Evolutionary conservation across 495 filamentous ascomycete genomes (phyloP).

Genomic region (Penicillium maclennaniae): DNA sequence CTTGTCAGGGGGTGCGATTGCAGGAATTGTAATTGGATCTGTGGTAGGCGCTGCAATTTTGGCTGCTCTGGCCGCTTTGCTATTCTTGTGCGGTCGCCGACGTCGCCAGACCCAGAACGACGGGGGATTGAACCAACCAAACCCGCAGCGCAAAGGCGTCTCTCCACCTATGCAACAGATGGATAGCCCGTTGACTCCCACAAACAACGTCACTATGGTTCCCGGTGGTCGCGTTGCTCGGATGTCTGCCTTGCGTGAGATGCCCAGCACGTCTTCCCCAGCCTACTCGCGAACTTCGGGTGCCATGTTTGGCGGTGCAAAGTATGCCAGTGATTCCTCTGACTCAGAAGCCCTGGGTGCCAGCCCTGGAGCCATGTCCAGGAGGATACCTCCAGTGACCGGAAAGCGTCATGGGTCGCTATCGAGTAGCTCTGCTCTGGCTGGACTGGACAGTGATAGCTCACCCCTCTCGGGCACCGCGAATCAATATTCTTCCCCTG

Average conservation of each 20-base stretch:
- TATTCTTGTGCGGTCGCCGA: constrained; percentile 55
- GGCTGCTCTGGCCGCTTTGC: constrained; percentile 56
- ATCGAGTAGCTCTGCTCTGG: constrained; percentile 78
- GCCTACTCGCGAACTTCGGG: constrained; percentile 45
- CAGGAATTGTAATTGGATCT: constrained; percentile 83
- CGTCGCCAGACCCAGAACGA: constrained; percentile 57
- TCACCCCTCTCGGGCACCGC: constrained; percentile 72
- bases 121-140: constrained; percentile 80
- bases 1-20: constrained; percentile 80
- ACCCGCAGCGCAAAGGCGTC: constrained; percentile 60
- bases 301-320: constrained; percentile 41
- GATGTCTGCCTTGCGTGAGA: constrained; percentile 88
- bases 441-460: constrained; percentile 61
- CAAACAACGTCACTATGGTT: constrained; percentile 60
- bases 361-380: constrained; percentile 71
- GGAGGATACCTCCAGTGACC: constrained; percentile 55
- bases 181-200: constrained; percentile 29
- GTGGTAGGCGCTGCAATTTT: constrained; percentile 68
- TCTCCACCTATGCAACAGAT: constrained; percentile 48
- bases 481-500: constrained; percentile 76
- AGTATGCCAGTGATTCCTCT: constrained; percentile 63
- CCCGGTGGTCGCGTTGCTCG: constrained; percentile 88
- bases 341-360: constrained; percentile 76
- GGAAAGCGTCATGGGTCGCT: constrained; percentile 83
- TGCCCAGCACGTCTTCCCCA: constrained; percentile 54